phyloP scores from a whole-genome alignment of 1,139 yeast genomes.

The Kodamaea plutei region DNA sequence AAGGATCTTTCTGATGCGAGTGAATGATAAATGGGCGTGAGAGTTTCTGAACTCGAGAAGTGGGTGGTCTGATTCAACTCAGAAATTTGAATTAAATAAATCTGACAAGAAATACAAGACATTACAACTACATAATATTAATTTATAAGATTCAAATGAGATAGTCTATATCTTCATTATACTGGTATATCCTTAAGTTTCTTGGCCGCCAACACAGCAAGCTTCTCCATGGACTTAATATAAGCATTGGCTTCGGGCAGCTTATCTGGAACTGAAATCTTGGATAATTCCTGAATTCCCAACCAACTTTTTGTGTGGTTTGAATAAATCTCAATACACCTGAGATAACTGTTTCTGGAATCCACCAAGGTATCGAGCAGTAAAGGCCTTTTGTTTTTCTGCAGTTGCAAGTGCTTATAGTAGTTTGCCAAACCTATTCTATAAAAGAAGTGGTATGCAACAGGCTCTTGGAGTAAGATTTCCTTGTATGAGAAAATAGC shows the following conservation, averaged over 20 bases:
- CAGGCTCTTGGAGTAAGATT: conserved; percentile 61
- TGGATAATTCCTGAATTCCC: conserved; percentile 51
- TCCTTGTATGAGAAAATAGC: conserved; percentile 70
- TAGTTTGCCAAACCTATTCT: conserved; percentile 45
- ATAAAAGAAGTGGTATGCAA: conserved; percentile 69
- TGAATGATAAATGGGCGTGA: neutral
- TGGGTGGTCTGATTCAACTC: neutral
- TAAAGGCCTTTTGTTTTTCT: conserved; percentile 14
- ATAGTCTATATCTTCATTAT: neutral
- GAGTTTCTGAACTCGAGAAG: neutral
- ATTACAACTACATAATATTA: no score
- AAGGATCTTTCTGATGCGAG: no score
- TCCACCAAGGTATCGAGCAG: conserved; percentile 23
- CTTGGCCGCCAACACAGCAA: conserved; percentile 15
- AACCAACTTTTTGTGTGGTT: conserved; percentile 71
- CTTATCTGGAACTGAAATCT: conserved; percentile 20
- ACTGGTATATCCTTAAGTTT: conserved; percentile 16
- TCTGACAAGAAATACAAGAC: no score
- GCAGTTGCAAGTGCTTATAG: conserved; percentile 15
- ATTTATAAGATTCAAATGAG: no score
- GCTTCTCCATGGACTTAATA: conserved; percentile 20
- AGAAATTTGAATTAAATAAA: no score
- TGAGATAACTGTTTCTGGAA: conserved; percentile 53
- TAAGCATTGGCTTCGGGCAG: conserved; percentile 15
- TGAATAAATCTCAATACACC: conserved; percentile 75